Percentiles rank a stretch among this genome's conserved stretches.
These are phyloP conservation scores for Cladosporium austrohemisphaericum DNA, from an alignment of 2,329 filamentous ascomycete genomes.

Conservation along the genomic window DNA sequence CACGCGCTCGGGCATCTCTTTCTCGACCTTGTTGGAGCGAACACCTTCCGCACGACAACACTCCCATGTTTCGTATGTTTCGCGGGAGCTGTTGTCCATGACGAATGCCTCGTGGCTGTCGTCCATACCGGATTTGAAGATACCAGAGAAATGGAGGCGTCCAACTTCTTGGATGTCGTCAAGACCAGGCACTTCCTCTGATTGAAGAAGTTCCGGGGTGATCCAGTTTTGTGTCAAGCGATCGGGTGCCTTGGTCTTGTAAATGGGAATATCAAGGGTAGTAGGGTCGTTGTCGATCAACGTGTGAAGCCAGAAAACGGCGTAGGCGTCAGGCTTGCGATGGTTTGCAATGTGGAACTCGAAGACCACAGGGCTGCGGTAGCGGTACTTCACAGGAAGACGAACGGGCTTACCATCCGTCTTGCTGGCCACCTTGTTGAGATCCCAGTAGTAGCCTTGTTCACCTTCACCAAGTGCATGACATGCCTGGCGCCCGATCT, in stretches of 20 bases:
- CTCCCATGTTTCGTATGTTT: conserved; percentile 94
- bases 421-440: conserved; percentile 34
- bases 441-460: conserved; percentile 55
- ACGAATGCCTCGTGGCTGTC: conserved; percentile 80
- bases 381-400: conserved; percentile 84
- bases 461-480: conserved; percentile 56
- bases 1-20: conserved; percentile 68
- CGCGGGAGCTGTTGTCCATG: conserved; percentile 79
- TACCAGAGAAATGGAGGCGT: conserved; percentile 71
- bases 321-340: conserved; percentile 69
- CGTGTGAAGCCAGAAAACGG: conserved; percentile 80
- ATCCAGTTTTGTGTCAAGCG: conserved; percentile 90
- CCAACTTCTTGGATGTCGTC: conserved; percentile 75
- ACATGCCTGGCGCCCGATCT: conserved; percentile 62
- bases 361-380: conserved; percentile 83
- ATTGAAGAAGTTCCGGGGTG: conserved; percentile 68
- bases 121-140: conserved; percentile 88
- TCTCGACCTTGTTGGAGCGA: conserved; percentile 63
- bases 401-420: conserved; percentile 57
- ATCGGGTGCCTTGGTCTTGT: conserved; percentile 70
- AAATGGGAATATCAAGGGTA: conserved; percentile 84
- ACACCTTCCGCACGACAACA: conserved; percentile 86
- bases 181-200: conserved; percentile 62
- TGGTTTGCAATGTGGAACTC: conserved; percentile 72
- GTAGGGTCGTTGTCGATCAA: conserved; percentile 74